Evolutionary conservation across 768 basidiomycete species (phyloP), one percentile per base, ranked within the genome.

Genomic region (Butyriboletus loyo): DNA sequence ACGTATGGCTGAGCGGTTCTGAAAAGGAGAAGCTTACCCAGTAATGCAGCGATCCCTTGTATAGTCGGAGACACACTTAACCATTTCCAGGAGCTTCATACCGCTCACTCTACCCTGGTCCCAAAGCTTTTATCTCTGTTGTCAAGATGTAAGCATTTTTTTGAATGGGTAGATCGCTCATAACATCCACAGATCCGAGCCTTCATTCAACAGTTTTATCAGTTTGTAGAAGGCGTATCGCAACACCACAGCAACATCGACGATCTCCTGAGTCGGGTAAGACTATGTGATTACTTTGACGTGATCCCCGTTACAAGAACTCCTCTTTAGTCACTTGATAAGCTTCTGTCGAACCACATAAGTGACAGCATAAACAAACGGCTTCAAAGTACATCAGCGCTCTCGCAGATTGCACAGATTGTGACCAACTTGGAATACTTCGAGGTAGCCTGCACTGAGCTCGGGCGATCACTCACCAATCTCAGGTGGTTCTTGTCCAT

Each of bases 121-220:
- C 0, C 87, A 90, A 66, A 89, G 90, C 1, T 98, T 98, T 70
- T 90, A 93, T 60, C 75, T 89, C n/a, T 96, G 92, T 62, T 98
- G 96, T 66, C 88, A 91, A 75, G 84, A 90, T 64, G 91, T 91
- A 67, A 27, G 52, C 19, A 14, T 41, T 19, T 55, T 32, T 36
- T 47, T 47, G 8, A 21, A 44, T 37, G 4, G 5, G 9, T 25
- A 49, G 15, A 41, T 17, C 25, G 39, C 54, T 46, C 56, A 50
- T 50, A 21, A 44, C 36, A 14, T 27, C 39, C 25, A 27, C 73
- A 96, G 85, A 89, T 96, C 53, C 85, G 92, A 24, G 77, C 76
- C 38, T 98, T 96, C 64, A 89, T 97, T 35, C 89, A 94, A 60
- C 92, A 92, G 61, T 98, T 97, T 73, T 96, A 98, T 66, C 86